Percentiles rank a stretch among this genome's conserved stretches.
phyloP scores from a whole-genome alignment of 257 asterid genomes.

The Pogostemon cablin region DNA sequence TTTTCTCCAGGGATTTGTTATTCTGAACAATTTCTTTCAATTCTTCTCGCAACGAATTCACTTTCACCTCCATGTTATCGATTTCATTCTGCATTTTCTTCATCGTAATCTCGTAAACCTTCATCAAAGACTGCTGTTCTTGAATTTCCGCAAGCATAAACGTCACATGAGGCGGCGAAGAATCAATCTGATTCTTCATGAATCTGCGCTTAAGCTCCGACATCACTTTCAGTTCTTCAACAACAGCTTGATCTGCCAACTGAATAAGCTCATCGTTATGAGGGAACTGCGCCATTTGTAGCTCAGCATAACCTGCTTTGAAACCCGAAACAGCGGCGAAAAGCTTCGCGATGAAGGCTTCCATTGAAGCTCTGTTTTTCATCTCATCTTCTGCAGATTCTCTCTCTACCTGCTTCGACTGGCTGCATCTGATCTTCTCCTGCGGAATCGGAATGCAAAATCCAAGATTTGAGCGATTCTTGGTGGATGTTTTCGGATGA shows the following conservation, averaged over 20 bases:
- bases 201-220: conserved; percentile 79
- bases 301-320: conserved; percentile 94
- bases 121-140: conserved; percentile 87
- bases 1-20: conserved; percentile 57
- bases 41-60: conserved; percentile 34
- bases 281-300: conserved; percentile 92
- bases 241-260: conserved; percentile 78
- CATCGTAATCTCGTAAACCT: conserved; percentile 84
- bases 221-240: conserved; percentile 64
- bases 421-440: conserved; percentile 73
- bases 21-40: conserved; percentile 37
- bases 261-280: conserved; percentile 61
- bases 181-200: conserved; percentile 64
- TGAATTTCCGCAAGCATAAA: conserved; percentile 86
- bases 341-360: conserved; percentile 81
- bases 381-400: conserved; percentile 51
- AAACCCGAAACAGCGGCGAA: conserved; percentile 78
- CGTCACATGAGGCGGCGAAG: conserved; percentile 91
- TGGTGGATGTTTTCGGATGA: conserved; percentile 41
- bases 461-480: conserved; percentile 46
- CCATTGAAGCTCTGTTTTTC: conserved; percentile 63
- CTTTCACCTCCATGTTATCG: conserved; percentile 42
- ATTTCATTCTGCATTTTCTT: conserved; percentile 77
- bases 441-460: conserved; percentile 69
- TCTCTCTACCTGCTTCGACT: conserved; percentile 54